A percentile compares a stretch with the other conserved stretches of the same genome.
These are phyloP conservation scores for Sarocladiaceae sp. DNA, from an alignment of 2,329 filamentous ascomycete species.

Conservation along the genomic window DNA sequence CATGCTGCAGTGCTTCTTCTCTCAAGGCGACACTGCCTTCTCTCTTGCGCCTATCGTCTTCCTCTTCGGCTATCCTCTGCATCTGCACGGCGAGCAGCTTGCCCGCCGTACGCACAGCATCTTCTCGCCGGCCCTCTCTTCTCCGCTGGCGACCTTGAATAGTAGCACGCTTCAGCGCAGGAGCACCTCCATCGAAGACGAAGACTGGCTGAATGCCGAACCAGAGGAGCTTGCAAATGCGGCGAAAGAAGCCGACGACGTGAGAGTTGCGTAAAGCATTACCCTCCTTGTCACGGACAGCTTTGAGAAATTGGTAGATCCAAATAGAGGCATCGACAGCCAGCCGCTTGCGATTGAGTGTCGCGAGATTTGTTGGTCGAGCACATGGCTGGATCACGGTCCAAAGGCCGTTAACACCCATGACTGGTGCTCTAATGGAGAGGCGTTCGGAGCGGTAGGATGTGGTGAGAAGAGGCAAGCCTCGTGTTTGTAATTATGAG, in stretches of 20 bases:
- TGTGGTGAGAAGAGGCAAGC: background rate
- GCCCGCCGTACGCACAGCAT: slow-evolving; percentile 87
- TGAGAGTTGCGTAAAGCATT: slow-evolving; percentile 95
- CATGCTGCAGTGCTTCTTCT: slow-evolving; percentile 48
- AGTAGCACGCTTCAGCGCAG: slow-evolving; percentile 84
- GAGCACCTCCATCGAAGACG: slow-evolving; percentile 95
- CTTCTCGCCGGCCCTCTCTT: slow-evolving; percentile 84
- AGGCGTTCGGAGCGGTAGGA: background rate
- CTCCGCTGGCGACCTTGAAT: slow-evolving; percentile 74
- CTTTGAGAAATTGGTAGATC: slow-evolving; percentile 99
- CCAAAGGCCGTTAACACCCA: slow-evolving; percentile 99
- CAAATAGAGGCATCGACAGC: slow-evolving; percentile 98
- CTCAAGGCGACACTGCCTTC: slow-evolving; percentile 35
- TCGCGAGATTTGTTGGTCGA: slow-evolving; percentile 92
- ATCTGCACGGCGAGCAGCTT: slow-evolving; percentile 92
- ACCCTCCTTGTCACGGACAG: slow-evolving; percentile 96
- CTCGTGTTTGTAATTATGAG: background rate
- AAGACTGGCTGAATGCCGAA: slow-evolving; percentile 96
- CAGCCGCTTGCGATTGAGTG: slow-evolving; percentile 91
- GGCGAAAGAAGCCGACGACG: slow-evolving; percentile 94
- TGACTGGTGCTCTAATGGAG: slow-evolving; percentile 33
- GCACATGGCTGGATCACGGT: slow-evolving; percentile 93
- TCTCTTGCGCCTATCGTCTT: slow-evolving; percentile 60
- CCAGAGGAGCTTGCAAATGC: slow-evolving; percentile 96
- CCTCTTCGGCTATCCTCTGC: slow-evolving; percentile 84